Evolutionary conservation across 805 yeast species (phyloP).

Genomic region (Yamadazyma akitaensis): DNA sequence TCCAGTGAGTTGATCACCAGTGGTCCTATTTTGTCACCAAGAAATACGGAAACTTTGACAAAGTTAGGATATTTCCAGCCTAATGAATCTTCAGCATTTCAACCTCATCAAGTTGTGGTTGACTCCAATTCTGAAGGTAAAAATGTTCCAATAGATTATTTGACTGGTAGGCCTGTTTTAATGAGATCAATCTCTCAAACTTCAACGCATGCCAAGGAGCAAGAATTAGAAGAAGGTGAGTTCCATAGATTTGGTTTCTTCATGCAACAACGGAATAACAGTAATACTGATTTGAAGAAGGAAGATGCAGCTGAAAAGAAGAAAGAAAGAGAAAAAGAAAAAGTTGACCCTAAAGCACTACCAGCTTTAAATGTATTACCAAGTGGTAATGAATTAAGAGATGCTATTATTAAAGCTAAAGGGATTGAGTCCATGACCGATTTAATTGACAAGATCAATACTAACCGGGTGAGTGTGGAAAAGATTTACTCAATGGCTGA

Average conservation of each 20-base stretch:
- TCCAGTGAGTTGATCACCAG: slow-evolving; percentile 50
- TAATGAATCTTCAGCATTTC: slow-evolving; percentile 24
- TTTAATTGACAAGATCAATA: slow-evolving; percentile 61
- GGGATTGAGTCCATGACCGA: slow-evolving; percentile 70
- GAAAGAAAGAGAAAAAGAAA: slow-evolving; percentile 6
- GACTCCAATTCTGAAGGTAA: slow-evolving; percentile 56
- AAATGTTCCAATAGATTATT: slow-evolving; percentile 56
- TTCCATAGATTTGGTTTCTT: slow-evolving; percentile 83
- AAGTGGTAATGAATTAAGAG: slow-evolving; percentile 52
- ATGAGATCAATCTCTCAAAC: slow-evolving; percentile 64
- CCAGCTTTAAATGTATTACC: slow-evolving; percentile 44
- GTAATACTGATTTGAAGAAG: slow-evolving; percentile 12
- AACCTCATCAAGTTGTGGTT: slow-evolving; percentile 71
- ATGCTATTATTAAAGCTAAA: slow-evolving; percentile 67
- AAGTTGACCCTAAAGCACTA: slow-evolving; percentile 9
- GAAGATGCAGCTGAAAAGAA: neutral
- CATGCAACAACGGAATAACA: slow-evolving; percentile 56
- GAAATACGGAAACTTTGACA: slow-evolving; percentile 22
- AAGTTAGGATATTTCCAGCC: slow-evolving; percentile 19
- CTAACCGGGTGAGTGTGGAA: slow-evolving; percentile 49
- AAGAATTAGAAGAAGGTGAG: slow-evolving; percentile 91
- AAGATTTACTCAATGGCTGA: slow-evolving; percentile 40
- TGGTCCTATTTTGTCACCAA: slow-evolving; percentile 52
- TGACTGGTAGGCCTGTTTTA: slow-evolving; percentile 70
- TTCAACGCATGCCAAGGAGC: slow-evolving; percentile 64